These are phyloP conservation scores for Isatis lusitanica DNA, from an alignment of 441 rosid species.

Conservation along the genomic window DNA sequence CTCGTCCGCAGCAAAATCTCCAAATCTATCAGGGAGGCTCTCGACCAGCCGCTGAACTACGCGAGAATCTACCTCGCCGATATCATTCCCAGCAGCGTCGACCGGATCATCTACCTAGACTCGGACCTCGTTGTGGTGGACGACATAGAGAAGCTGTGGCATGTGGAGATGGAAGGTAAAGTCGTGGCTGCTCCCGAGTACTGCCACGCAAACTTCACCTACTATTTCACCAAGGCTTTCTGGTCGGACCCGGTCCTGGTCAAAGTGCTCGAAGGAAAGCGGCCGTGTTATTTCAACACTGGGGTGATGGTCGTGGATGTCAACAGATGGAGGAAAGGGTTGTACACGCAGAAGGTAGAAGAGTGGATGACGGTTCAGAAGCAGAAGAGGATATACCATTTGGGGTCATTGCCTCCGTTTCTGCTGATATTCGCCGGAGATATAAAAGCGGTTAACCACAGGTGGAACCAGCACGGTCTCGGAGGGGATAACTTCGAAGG, in stretches of 20 bases:
- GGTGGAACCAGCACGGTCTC: constrained; percentile 89
- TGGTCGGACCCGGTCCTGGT: constrained; percentile 54
- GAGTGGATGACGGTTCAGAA: constrained; percentile 76
- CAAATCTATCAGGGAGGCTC: constrained; percentile 47
- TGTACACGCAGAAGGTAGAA: constrained; percentile 53
- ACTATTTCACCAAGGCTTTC: constrained; percentile 55
- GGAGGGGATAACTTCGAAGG: constrained; percentile 78
- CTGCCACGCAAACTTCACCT: constrained; percentile 65
- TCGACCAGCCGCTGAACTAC: constrained; percentile 70
- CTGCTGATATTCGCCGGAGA: constrained; percentile 68
- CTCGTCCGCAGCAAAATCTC: constrained; percentile 58
- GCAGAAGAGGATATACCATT: constrained; percentile 59
- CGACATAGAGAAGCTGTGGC: constrained; percentile 61
- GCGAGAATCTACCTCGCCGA: constrained; percentile 71
- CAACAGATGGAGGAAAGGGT: constrained; percentile 61
- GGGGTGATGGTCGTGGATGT: constrained; percentile 80
- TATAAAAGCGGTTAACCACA: constrained; percentile 63
- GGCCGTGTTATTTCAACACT: constrained; percentile 72
- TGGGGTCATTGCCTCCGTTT: constrained; percentile 81
- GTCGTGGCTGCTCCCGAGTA: constrained; percentile 76
- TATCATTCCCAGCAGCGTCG: constrained; percentile 46
- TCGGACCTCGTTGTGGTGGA: constrained; percentile 78
- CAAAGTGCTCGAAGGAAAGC: constrained; percentile 49
- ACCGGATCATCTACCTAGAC: constrained; percentile 64
- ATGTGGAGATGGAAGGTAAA: constrained; percentile 49